Percentiles rank a stretch among this genome's conserved stretches.
These are phyloP conservation scores for Rhizopogon hawkerae DNA, from an alignment of 1,284 basidiomycete genomes.

Conservation along the genomic window DNA sequence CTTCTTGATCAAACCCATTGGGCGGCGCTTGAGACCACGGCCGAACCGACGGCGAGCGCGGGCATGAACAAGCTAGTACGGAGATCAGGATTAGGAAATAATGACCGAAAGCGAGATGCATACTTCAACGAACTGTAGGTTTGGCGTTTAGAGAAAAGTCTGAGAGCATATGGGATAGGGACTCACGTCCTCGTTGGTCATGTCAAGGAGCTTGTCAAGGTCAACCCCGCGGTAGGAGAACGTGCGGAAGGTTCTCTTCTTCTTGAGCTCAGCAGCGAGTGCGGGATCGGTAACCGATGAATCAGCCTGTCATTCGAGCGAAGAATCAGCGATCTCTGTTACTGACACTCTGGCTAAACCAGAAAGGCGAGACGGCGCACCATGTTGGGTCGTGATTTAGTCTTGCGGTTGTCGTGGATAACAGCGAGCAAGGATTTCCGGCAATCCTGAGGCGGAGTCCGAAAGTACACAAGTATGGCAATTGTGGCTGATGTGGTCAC, in stretches of 20 bases:
- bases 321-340: constrained; percentile 5
- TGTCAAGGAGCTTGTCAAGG: constrained; percentile 94
- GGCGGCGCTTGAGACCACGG: constrained; percentile 96
- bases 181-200: constrained; percentile 88
- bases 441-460: constrained; percentile 31
- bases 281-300: constrained; percentile 75
- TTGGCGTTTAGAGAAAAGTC: neutral
- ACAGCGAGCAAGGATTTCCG: constrained; percentile 8
- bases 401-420: constrained; percentile 24
- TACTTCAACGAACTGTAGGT: constrained; percentile 66
- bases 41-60: constrained; percentile 98
- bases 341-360: neutral
- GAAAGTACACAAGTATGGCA: constrained; percentile 24
- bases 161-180: constrained; percentile 3
- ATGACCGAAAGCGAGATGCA: constrained; percentile 18
- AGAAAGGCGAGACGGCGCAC: constrained; percentile 29
- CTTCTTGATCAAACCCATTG: constrained; percentile 99
- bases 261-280: constrained; percentile 91
- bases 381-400: constrained; percentile 42
- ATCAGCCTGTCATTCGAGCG: constrained; percentile 51
- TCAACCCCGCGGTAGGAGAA: constrained; percentile 98
- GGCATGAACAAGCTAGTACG: constrained; percentile 86
- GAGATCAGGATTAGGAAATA: constrained; percentile 18
- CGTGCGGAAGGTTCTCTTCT: constrained; percentile 97
- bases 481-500: constrained; percentile 38